Base-by-base conservation (phyloP, 768 basidiomycete species). In the Chalciporus sphaerocephalus region DNA sequence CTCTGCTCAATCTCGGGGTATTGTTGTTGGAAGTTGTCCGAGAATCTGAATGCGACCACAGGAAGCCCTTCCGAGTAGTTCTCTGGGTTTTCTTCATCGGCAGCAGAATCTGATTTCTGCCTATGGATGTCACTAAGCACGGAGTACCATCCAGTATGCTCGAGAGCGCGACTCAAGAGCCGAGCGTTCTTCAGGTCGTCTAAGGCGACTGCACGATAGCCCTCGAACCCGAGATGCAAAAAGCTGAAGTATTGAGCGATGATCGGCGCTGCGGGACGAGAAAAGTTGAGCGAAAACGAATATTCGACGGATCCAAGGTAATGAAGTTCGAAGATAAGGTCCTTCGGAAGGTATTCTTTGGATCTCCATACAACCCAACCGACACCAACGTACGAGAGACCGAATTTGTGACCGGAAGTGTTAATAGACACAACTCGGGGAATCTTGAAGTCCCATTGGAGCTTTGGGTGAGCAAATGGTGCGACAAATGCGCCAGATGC, bases 331-430 rank as follows among this genome's bases (percentile, higher is more conserved):
- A 85, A 85, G 53, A 85, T 80, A 50, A 85, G 75, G 50, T 85
- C 84, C 56, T 83, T 81, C 5, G 82, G 84, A 22, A 85, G 72
- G 57, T 65, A 70, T 40, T 74, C 59, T 54, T 75, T 72, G 40
- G 74, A 70, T 20, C 82, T 68, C 79, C 80, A 85, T 50, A 85
- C 63, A 34, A 83, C 73, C 77, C 79, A 83, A 17, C 83, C 84
- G n/a, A 79, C 72, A 44, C 76, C 78, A 23, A 76, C 74, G 51
- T 78, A 78, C 4, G 74, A 59, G 36, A 79, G 68, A 42, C 79
- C 78, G 45, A 77, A 83, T 56, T 81, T 82, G 68, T 82, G 81
- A 7, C 81, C 74, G n/a, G 75, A 76, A 1, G 76, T 69, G 46
- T 79, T 81, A 58, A 80, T 80, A 35, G 74, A 74, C 15, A 79